Evolutionary conservation across 805 yeast species (phyloP), one percentile per base, ranked within the genome.

Genomic region (Kodamaea neixiangensis): DNA sequence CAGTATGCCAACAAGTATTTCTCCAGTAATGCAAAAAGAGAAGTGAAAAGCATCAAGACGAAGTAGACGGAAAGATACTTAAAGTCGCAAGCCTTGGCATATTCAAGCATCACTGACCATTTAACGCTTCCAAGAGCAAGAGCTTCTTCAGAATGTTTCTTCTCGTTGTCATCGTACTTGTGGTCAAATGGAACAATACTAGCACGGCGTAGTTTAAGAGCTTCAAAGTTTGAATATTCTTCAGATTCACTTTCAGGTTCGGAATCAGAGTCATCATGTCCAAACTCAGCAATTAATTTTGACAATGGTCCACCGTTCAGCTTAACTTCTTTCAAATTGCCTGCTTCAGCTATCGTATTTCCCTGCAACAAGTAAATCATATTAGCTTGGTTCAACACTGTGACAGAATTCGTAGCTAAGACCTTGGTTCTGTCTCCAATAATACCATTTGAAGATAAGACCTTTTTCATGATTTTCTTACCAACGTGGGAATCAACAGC

Each of bases 401-500:
- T 66, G 15, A 82, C 72, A 0, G 83, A 75, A 61, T 84, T 84
- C 1, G 89, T 84, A 3, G 86, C 76, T 47, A 84, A 67, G 37
- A 84, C 68, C 25, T 80, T 71, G 2, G 87, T 80, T 57, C 82
- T 83, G 2, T 77, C 63, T 7, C 70, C 68, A 46, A 84, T 66
- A 11, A 84, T 56, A 20, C 87, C 87, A 33, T 75, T 71, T 14
- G 82, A 60, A 18, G 65, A 52, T 46, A 69, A 58, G 13, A 83
- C 86, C 35, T 74, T 59, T 5, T 78, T 71, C 54, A 80, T 76
- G 48, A 83, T 78, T 48, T 75, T 77, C 53, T 72, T 77, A 42
- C 86, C 82, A 46, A 85, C 91, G 61, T 85, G 85, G 2, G 87
- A 82, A 68, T 85, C 91, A 15, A 85, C 91, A 1, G 90, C 90